Evolutionary conservation across 1,284 basidiomycete species (phyloP).

Genomic region (Puccinia hordei): DNA sequence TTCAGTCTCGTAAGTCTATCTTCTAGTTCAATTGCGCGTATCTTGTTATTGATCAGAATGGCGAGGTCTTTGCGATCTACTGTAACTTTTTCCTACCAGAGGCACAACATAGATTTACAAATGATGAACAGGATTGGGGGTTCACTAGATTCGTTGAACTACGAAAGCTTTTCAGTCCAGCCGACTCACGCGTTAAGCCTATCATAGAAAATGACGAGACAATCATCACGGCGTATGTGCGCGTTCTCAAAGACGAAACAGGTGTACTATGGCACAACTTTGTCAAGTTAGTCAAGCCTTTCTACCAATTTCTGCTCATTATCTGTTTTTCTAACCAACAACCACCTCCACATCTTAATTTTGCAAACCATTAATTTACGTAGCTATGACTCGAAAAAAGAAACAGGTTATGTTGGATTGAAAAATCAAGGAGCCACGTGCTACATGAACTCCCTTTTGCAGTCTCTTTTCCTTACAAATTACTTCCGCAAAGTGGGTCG

Average conservation of each 20-base stretch:
- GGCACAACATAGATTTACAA: conserved; percentile 98
- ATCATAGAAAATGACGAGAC: conserved; percentile 96
- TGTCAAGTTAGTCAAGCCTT: conserved; percentile 74
- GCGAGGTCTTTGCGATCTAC: not conserved
- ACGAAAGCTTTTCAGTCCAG: conserved; percentile 82
- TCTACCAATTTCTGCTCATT: conserved; percentile 15
- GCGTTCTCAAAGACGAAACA: conserved; percentile 96
- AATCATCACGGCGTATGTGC: conserved; percentile 90
- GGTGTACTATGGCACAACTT: conserved; percentile 99
- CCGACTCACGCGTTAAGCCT: conserved; percentile 81
- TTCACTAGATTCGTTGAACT: conserved; percentile 99
- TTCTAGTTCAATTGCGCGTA: conserved; percentile 30
- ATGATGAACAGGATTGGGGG: conserved; percentile 99
- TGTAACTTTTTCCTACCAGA: conserved; percentile 64
- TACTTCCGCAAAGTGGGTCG: conserved; percentile 81
- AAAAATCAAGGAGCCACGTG: conserved; percentile 99
- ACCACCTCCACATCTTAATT: conserved; percentile 69
- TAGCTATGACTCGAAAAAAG: conserved; percentile 99
- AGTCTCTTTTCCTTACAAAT: conserved; percentile 92
- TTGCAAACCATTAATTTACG: conserved; percentile 66
- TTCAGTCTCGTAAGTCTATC: conserved; percentile 82
- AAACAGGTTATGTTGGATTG: conserved; percentile 94
- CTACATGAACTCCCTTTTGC: conserved; percentile 99
- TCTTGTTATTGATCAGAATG: too few relatives aligned
- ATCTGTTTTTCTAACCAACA: conserved; percentile 27